A percentile compares a stretch with the other conserved stretches of the same genome.
These are phyloP conservation scores for Kalmanozyma brasiliensis DNA, from an alignment of 1,284 basidiomycete genomes.

Conservation along the genomic window DNA sequence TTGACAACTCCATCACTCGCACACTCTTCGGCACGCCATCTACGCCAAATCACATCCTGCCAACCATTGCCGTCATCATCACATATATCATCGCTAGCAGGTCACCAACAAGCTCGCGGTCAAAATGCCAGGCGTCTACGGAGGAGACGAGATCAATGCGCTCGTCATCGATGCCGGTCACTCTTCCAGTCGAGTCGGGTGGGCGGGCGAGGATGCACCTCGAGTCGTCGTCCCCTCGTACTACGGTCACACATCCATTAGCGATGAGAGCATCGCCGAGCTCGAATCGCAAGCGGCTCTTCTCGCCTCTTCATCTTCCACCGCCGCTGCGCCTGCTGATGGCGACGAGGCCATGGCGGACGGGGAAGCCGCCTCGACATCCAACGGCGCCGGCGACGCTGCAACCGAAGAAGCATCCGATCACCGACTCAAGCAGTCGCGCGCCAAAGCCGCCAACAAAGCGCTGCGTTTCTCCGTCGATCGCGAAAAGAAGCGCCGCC, in stretches of 20 bases:
- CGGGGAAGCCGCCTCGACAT: conserved; percentile 17
- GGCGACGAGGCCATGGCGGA: conserved; percentile 33
- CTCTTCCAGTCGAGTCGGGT: conserved; percentile 86
- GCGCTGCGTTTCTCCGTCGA: conserved; percentile 44
- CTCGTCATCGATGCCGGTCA: conserved; percentile 94
- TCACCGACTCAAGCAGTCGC: conserved; percentile 31
- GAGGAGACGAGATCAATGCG: conserved; percentile 86
- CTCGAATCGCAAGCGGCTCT: conserved; percentile 43
- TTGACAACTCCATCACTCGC: no score
- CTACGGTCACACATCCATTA: conserved; percentile 77
- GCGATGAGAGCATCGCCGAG: conserved; percentile 66
- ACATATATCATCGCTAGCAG: no score
- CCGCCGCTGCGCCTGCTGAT: conserved; percentile 21
- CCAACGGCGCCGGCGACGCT: conserved; percentile 18
- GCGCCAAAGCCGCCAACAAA: conserved; percentile 38
- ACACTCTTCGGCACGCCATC: no score
- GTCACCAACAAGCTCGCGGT: no score
- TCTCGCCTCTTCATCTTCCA: conserved; percentile 15
- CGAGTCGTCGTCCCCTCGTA: conserved; percentile 89
- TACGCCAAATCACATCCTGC: no score
- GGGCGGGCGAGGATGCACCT: conserved; percentile 93
- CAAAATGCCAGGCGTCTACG: conserved; percentile 66
- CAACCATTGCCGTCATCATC: no score
- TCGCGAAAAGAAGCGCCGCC: conserved; percentile 72
- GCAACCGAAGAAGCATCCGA: conserved; percentile 35